These are phyloP conservation scores for Gossypium lobatum DNA, from an alignment of 441 rosid species.

Conservation along the genomic window DNA sequence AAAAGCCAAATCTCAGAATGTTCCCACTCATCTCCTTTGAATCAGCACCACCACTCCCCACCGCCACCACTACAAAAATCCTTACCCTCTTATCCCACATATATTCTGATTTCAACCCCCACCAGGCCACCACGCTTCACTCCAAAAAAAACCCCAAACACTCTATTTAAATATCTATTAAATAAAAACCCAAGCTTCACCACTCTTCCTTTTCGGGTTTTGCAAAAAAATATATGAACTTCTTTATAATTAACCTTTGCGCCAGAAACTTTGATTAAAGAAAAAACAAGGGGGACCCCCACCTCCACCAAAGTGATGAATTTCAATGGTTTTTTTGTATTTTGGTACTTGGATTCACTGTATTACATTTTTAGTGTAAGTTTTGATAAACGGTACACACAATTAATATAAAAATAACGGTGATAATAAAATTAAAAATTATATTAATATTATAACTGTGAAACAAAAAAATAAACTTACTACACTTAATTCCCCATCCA, in stretches of 20 bases:
- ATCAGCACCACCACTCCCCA: slow-evolving; percentile 70
- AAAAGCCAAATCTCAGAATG: slow-evolving; percentile 64
- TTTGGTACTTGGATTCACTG: not conserved
- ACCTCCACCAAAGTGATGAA: slow-evolving; percentile 5
- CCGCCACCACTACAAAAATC: slow-evolving; percentile 15
- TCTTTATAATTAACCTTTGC: not conserved
- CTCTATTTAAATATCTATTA: not conserved
- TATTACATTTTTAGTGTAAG: not conserved
- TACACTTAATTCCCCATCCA: too few relatives aligned
- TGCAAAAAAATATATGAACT: not conserved
- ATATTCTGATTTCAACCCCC: slow-evolving; percentile 1
- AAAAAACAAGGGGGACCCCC: slow-evolving; percentile 18
- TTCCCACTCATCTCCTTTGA: slow-evolving; percentile 57
- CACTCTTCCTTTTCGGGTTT: not conserved
- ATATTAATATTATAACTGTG: too few relatives aligned
- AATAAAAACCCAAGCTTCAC: not conserved
- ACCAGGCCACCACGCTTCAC: not conserved
- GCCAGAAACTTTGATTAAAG: not conserved
- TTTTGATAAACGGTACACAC: too few relatives aligned
- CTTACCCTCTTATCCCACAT: slow-evolving; percentile 5
- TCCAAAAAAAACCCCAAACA: not conserved
- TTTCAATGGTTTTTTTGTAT: not conserved
- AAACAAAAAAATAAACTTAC: too few relatives aligned
- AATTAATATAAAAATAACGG: too few relatives aligned
- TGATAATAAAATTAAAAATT: too few relatives aligned